phyloP scores from a whole-genome alignment of 2,329 filamentous ascomycete genomes.

The Corinectria fuckeliana region DNA sequence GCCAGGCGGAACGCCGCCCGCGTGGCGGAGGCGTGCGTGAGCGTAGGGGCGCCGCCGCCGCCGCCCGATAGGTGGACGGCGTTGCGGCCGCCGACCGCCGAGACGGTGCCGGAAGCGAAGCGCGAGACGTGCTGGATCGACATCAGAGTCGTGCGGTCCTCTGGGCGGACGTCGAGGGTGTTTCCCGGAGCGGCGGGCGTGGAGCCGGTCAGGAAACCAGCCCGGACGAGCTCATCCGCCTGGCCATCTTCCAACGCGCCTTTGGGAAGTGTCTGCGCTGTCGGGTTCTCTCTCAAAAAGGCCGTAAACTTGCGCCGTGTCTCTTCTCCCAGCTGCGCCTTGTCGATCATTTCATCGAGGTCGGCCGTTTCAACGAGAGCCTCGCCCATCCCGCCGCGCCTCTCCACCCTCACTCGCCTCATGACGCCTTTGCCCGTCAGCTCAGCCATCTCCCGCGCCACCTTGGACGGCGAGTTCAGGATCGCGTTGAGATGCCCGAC shows the following conservation, averaged over 20 bases:
- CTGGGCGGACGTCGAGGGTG: slow-evolving; percentile 55
- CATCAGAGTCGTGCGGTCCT: slow-evolving; percentile 61
- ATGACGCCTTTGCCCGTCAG: slow-evolving; percentile 63
- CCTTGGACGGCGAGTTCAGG: slow-evolving; percentile 65
- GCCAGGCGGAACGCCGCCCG: slow-evolving; percentile 59
- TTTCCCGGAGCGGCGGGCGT: slow-evolving; percentile 40
- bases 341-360: slow-evolving; percentile 57
- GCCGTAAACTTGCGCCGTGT: slow-evolving; percentile 58
- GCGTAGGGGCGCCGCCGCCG: slow-evolving; percentile 46
- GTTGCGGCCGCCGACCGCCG: slow-evolving; percentile 71
- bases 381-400: slow-evolving; percentile 67
- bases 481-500: slow-evolving; percentile 71
- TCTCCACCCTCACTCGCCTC: slow-evolving; percentile 68
- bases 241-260: slow-evolving; percentile 52
- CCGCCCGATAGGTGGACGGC: slow-evolving; percentile 71
- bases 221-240: slow-evolving; percentile 64
- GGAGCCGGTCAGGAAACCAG: slow-evolving; percentile 69
- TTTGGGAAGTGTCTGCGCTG: slow-evolving; percentile 41
- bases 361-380: slow-evolving; percentile 65
- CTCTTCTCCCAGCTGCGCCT: slow-evolving; percentile 46
- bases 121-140: slow-evolving; percentile 68
- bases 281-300: slow-evolving; percentile 59
- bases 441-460: slow-evolving; percentile 71
- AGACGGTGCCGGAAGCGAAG: slow-evolving; percentile 72
- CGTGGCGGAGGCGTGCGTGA: slow-evolving; percentile 33